These are phyloP conservation scores for Solanum tacnaense DNA, from an alignment of 257 asterid genomes.

Conservation along the genomic window DNA sequence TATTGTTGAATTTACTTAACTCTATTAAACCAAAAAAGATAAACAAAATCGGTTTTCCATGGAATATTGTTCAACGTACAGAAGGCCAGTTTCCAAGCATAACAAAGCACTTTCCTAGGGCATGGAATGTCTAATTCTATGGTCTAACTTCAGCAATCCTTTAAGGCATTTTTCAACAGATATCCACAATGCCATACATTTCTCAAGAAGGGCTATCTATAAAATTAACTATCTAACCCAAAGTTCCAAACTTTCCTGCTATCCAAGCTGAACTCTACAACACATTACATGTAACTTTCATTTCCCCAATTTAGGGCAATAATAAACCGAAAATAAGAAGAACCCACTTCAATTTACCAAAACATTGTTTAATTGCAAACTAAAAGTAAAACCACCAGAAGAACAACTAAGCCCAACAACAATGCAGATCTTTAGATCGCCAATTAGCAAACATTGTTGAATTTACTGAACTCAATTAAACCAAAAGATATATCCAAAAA, in stretches of 20 bases:
- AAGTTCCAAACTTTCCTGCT: not conserved
- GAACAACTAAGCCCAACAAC: constrained; percentile 9
- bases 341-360: not conserved
- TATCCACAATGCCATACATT: not conserved
- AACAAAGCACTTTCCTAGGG: not conserved
- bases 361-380: not conserved
- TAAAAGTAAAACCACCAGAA: not conserved
- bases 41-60: not conserved
- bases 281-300: not conserved
- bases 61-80: not conserved
- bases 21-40: constrained; percentile 1
- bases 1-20: not conserved
- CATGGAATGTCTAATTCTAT: not conserved
- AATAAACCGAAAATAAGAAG: not conserved
- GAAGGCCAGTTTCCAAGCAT: not conserved
- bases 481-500: not conserved
- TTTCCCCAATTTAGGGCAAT: not conserved
- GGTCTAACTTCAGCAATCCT: not conserved
- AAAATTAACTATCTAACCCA: not conserved
- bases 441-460: not conserved
- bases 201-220: not conserved
- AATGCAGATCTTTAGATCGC: constrained; percentile 23
- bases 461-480: constrained; percentile 1
- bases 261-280: not conserved
- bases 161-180: not conserved